phyloP scores from a whole-genome alignment of 345 rosid genomes.

The Populus alba region DNA sequence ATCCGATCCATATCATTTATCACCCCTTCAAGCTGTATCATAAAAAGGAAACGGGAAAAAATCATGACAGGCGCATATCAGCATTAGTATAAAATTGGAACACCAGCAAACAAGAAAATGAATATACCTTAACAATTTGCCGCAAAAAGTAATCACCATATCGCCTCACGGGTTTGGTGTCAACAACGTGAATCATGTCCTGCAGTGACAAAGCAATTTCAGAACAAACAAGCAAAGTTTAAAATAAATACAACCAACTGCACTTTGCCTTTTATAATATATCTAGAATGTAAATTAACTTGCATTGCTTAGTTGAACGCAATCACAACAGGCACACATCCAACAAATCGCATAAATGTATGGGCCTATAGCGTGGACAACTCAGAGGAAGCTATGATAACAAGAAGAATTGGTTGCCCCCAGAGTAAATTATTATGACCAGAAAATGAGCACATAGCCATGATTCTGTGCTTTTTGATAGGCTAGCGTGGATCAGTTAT shows the following conservation, averaged over 20 bases:
- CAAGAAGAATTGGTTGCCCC: no score
- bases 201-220: conserved; percentile 30
- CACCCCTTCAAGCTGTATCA: conserved; percentile 78
- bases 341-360: not conserved
- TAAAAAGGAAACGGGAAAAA: not conserved
- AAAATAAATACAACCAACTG: not conserved
- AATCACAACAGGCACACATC: not conserved
- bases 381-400: not conserved
- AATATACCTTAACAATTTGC: conserved; percentile 81
- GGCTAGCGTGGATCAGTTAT: no score
- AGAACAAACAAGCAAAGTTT: not conserved
- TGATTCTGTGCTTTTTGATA: not conserved
- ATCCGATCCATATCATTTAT: conserved; percentile 76
- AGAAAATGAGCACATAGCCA: not conserved
- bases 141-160: conserved; percentile 91
- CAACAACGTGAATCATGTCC: conserved; percentile 85
- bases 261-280: not conserved
- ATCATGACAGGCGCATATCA: not conserved
- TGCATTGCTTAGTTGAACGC: not conserved
- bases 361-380: not conserved
- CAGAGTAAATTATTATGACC: not conserved
- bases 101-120: not conserved
- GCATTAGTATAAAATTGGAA: not conserved
- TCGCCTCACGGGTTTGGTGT: conserved; percentile 66
- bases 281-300: not conserved